Evolutionary conservation across 345 rosid genomes (phyloP), one percentile per base, ranked within the genome.

Genomic region (Corymbia maculata): DNA sequence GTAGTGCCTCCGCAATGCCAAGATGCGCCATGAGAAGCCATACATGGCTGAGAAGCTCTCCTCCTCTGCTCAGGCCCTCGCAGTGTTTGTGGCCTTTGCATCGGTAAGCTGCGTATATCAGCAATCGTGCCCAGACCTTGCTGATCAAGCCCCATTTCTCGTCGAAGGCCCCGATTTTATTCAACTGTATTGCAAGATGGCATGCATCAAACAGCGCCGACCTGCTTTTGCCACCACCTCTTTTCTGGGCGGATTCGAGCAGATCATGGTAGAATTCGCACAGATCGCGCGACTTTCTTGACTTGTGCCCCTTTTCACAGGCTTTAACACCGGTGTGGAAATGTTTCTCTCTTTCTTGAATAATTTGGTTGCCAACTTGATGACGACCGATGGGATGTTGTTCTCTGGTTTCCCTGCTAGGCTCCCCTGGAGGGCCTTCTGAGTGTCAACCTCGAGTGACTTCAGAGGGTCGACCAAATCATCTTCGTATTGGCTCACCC

Each of bases 1-100:
- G 90, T 66, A 91, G 89, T 59, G 93, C 94, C 24, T 95, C 94
- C 2, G 93, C 93, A 6, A 95, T 79, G 51, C 95, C 97, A 36
- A 93, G 89, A 91, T 95, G 95, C 50, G 94, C 92, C 94, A 92
- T 88, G 66, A 93, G 88, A 30, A 94, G 91, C 94, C 96, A 94
- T 1, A 93, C 94, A 50, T 92, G 93, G 84, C 90, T 90, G 42
- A 93, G 88, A 9, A 95, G 92, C 85, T 95, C 95, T 30, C 96
- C 94, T 0, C 97, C 97, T 86, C 89, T 88, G 61, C 94, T 91
- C 47, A 93, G 88, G 30, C 93, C 92, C 85, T 91, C 88, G 7
- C 93, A 93, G 52, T 94, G 97, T 32, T 89, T 55, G 36, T 84
- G 30, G 5, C 91, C 92, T 86, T 85, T 88, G 22, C 92, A 61